Evolutionary conservation across 1,139 yeast genomes (phyloP).

Genomic region (Suhomyces chickasaworum): DNA sequence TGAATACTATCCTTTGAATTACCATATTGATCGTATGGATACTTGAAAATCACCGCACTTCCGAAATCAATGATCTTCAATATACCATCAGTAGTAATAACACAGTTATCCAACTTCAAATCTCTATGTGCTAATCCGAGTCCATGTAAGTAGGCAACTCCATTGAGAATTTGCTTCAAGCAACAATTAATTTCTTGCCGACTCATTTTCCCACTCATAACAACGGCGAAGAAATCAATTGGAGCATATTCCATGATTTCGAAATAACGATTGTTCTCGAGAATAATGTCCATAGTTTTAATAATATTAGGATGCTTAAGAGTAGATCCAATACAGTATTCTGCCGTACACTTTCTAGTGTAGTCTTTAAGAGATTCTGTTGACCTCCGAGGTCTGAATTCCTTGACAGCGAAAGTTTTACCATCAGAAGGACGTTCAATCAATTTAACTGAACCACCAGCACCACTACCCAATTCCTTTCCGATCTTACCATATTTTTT

Average conservation of each 20-base stretch:
- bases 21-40: constrained; percentile 72
- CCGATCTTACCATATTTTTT: constrained; percentile 90
- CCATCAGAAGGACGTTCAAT: constrained; percentile 80
- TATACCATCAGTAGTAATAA: constrained; percentile 81
- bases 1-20: constrained; percentile 59
- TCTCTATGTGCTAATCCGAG: constrained; percentile 96
- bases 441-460: constrained; percentile 94
- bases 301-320: constrained; percentile 92
- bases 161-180: constrained; percentile 81
- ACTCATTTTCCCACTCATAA: constrained; percentile 94
- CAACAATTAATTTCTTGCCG: constrained; percentile 85
- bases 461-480: constrained; percentile 91
- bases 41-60: constrained; percentile 89
- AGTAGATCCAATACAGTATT: constrained; percentile 95
- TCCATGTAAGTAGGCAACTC: constrained; percentile 80
- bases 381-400: constrained; percentile 82
- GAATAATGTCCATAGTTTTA: constrained; percentile 88
- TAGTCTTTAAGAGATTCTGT: constrained; percentile 88
- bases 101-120: constrained; percentile 92
- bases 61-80: constrained; percentile 95
- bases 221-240: constrained; percentile 93
- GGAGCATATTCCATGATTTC: constrained; percentile 99
- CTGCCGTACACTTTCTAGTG: constrained; percentile 94
- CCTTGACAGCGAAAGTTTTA: constrained; percentile 93
- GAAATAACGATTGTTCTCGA: constrained; percentile 81